Base-by-base conservation (phyloP, 352 stramenopile species). In the Saprolegnia parasitica region DNA sequence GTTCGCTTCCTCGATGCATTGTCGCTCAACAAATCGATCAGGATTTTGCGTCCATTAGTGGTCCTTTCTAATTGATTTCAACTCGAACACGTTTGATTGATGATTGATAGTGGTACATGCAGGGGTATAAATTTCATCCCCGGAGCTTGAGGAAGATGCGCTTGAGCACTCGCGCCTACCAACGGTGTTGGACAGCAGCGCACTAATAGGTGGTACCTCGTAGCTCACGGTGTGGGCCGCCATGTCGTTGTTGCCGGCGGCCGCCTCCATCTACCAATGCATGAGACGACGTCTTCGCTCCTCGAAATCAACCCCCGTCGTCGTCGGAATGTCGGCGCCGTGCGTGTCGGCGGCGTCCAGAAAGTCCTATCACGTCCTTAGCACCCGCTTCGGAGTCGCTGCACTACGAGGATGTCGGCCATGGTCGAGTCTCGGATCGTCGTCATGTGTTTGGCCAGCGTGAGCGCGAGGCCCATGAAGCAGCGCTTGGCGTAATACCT, bases 381-480 rank as follows among this genome's bases (percentile, higher is more conserved):
- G 29, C 29, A 2, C 29, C 2, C 29, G 29, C 29, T 35, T n/a
- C n/a, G n/a, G n/a, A 46, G 39, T 15, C 39, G 15, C 39, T 16
- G 8, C 15, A 46, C 8, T 65, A 62, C 47, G 70, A 98, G 83
- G 61, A 98, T 97, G 66, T 97, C 93, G 71, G 97, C 90, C 81
- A 98, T 87, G 1, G 92, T 97, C 21, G 90, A 89, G 77, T 98
- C 93, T 13, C 96, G 94, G 20, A 99, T 88, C 32, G 94, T 96
- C 45, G 95, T 88, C 88, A 98, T 98, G 72, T 98, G 88, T 76
- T 98, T 98, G 1, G 93, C 89, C 55, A 98, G 81, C 39, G 91
- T 96, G 39, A 97, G 84, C 0, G 92, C 89, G 11, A 98, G 80
- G 0, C 91, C 91, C 40, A 98, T 78, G 72, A 99, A 98, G 75